A percentile compares a stretch with the other conserved stretches of the same genome.
Evolutionary conservation across 176 grass and related monocot species (phyloP).

Genomic region (Areca catechu): DNA sequence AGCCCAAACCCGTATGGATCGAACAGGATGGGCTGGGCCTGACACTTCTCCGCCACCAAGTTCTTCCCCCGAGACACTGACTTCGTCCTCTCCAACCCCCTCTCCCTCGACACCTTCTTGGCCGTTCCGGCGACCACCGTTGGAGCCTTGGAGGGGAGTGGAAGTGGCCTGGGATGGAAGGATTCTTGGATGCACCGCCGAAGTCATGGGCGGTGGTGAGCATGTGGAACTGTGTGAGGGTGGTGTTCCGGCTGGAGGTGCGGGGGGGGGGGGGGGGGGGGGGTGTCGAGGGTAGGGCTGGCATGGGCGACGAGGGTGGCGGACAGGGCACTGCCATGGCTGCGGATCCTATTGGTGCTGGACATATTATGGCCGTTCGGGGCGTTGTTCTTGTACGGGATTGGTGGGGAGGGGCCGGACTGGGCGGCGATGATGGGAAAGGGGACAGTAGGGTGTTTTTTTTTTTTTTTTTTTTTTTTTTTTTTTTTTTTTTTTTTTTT

Average conservation of each 20-base stretch:
- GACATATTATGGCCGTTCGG: conserved; percentile 65
- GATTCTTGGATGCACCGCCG: conserved; percentile 50
- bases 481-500: no score
- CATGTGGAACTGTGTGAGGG: conserved; percentile 75
- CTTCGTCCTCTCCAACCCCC: conserved; percentile 50
- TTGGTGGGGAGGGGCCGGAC: conserved; percentile 44
- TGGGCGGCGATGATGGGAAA: conserved; percentile 28
- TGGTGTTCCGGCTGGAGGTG: conserved; percentile 75
- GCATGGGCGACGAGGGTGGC: conserved; percentile 45
- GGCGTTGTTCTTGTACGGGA: conserved; percentile 75
- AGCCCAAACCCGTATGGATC: no score
- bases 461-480: no score
- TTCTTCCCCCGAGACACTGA: conserved; percentile 83
- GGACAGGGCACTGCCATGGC: conserved; percentile 54
- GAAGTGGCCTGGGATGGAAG: conserved; percentile 43
- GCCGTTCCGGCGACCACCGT: conserved; percentile 16
- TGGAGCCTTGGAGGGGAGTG: background rate
- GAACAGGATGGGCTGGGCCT: no score
- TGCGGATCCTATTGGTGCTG: conserved; percentile 61
- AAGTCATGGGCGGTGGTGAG: conserved; percentile 75
- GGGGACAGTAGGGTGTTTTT: conserved; percentile 30
- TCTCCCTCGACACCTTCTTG: conserved; percentile 61
- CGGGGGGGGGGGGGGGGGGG: no score
- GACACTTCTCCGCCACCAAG: conserved; percentile 39
- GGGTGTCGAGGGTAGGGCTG: conserved; percentile 26